Conservation (phyloP, 1,139 yeast genomes). For the Hemisphaericaspora subhashii region DNA sequence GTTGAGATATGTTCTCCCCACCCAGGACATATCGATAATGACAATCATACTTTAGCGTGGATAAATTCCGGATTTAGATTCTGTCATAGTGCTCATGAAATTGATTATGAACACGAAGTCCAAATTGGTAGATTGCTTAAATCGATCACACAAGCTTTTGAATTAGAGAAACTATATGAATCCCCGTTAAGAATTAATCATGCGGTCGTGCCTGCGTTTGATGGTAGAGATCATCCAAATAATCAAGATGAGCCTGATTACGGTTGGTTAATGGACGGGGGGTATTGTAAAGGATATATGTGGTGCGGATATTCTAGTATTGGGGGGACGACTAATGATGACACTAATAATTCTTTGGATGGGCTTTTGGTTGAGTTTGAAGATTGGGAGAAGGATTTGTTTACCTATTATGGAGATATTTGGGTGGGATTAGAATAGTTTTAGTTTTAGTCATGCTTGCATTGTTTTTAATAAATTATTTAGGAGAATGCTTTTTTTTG, state of each 20-base stretch:
- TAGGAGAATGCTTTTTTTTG: too few relatives aligned
- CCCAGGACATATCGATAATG: conserved; percentile 39
- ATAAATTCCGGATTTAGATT: conserved; percentile 34
- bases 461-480: too few relatives aligned
- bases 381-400: conserved; percentile 22
- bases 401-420: conserved; percentile 33
- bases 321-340: conserved; percentile 32
- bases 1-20: conserved; percentile 38
- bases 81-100: conserved; percentile 25
- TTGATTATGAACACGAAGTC: conserved; percentile 25
- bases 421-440: conserved; percentile 37
- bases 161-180: conserved; percentile 28
- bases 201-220: conserved; percentile 36
- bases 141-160: conserved; percentile 19
- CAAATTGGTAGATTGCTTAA: conserved; percentile 22
- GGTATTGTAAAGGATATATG: conserved; percentile 41
- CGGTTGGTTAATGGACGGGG: conserved; percentile 34
- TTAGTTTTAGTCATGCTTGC: too few relatives aligned
- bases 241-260: conserved; percentile 31
- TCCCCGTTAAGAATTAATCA: conserved; percentile 23
- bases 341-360: conserved; percentile 24
- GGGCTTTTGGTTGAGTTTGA: conserved; percentile 30
- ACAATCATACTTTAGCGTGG: conserved; percentile 31
- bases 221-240: conserved; percentile 19
- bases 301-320: conserved; percentile 48